Percentiles rank a stretch among this genome's conserved stretches.
Evolutionary conservation across 2,329 filamentous ascomycete genomes (phyloP).

Genomic region (Penicillium sp.): DNA sequence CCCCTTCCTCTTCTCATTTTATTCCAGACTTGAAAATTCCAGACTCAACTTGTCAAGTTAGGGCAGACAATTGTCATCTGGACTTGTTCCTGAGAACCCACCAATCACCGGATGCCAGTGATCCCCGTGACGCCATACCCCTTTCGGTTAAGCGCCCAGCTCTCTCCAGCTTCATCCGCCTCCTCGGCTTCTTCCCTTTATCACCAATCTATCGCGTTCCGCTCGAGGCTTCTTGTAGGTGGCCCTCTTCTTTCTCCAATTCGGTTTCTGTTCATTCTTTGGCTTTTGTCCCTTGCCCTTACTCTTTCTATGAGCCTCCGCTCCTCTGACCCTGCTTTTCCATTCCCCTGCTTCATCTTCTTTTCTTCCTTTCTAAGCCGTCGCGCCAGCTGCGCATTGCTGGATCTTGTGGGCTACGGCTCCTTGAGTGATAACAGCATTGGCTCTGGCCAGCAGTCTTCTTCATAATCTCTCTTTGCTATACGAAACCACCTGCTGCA

Average conservation of each 20-base stretch:
- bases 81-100: not conserved
- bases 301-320: slow-evolving; percentile 16
- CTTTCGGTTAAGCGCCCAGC: slow-evolving; percentile 2
- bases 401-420: slow-evolving; percentile 20
- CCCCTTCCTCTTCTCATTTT: not conserved
- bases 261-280: slow-evolving; percentile 22
- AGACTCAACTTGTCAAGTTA: not conserved
- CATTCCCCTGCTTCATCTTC: slow-evolving; percentile 18
- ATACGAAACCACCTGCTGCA: slow-evolving; percentile 12
- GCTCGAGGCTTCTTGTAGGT: slow-evolving; percentile 45
- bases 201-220: slow-evolving; percentile 15
- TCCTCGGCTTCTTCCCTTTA: slow-evolving; percentile 7
- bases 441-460: slow-evolving; percentile 16
- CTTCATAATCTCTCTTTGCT: slow-evolving; percentile 20
- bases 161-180: slow-evolving; percentile 9
- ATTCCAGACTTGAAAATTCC: not conserved
- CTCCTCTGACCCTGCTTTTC: slow-evolving; percentile 14
- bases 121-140: slow-evolving; percentile 2
- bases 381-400: slow-evolving; percentile 7
- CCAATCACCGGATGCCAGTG: not conserved
- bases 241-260: slow-evolving; percentile 33
- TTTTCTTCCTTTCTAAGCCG: slow-evolving; percentile 2
- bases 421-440: slow-evolving; percentile 11
- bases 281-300: slow-evolving; percentile 18
- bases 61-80: not conserved